Conservation (phyloP, 768 basidiomycete species). For the Mycena galericulata region DNA sequence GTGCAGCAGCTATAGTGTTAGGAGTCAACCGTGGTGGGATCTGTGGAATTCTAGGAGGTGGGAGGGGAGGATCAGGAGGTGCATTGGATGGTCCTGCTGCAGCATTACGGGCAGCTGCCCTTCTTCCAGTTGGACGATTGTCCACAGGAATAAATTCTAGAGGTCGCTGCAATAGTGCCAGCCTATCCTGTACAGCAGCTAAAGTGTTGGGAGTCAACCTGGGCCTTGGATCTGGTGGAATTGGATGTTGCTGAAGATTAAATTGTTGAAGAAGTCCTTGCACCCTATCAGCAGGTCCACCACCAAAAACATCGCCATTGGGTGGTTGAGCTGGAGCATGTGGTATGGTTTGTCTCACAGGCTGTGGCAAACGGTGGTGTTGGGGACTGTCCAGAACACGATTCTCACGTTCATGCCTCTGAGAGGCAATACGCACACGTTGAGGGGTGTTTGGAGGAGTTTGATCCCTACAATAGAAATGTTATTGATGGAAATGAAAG, state of each 20-base stretch:
- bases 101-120: constrained; percentile 1
- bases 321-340: background rate
- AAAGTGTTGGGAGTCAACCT: background rate
- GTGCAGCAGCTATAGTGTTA: background rate
- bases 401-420: constrained; percentile 10
- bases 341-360: background rate
- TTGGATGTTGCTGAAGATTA: background rate
- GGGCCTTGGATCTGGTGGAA: too few species aligned
- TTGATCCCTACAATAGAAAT: constrained; percentile 21
- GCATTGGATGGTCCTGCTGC: constrained; percentile 15
- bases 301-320: constrained; percentile 8
- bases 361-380: background rate
- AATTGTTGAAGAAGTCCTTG: background rate
- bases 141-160: constrained; percentile 6
- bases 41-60: background rate
- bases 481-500: too few species aligned
- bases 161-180: background rate
- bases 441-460: constrained; percentile 23
- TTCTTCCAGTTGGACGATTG: background rate
- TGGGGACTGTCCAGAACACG: constrained; percentile 16
- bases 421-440: constrained; percentile 3
- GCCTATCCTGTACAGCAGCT: background rate
- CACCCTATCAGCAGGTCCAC: background rate
- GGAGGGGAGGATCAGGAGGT: too few species aligned
- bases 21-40: background rate